A percentile compares a stretch with the other conserved stretches of the same genome.
phyloP scores from a whole-genome alignment of 768 basidiomycete species.

The Chlorophyllum brunneum region DNA sequence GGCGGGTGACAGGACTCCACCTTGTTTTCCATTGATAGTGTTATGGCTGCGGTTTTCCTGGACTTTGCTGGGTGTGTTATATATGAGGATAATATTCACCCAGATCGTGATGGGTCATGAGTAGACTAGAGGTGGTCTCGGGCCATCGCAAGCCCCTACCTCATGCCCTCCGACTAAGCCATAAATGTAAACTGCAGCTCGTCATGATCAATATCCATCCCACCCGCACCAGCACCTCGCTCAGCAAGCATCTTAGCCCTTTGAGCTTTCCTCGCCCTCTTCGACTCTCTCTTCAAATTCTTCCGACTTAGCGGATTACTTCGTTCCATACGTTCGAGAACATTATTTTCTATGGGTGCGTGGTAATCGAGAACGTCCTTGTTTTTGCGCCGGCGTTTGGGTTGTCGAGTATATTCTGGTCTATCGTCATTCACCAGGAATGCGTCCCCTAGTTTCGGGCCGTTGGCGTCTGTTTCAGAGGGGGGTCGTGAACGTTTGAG shows the following conservation, averaged over 20 bases:
- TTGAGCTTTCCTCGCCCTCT: constrained; percentile 54
- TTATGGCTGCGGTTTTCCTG: too few species aligned
- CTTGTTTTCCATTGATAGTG: too few species aligned
- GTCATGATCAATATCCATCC: constrained; percentile 48
- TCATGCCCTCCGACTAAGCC: constrained; percentile 21
- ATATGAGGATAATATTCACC: too few species aligned
- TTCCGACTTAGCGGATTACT: constrained; percentile 60
- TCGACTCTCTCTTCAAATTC: constrained; percentile 60
- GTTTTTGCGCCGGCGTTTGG: constrained; percentile 58
- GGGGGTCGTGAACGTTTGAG: constrained; percentile 38
- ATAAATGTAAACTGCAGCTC: constrained; percentile 47
- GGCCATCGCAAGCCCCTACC: neutral
- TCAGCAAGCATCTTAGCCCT: constrained; percentile 18
- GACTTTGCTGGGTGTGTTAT: too few species aligned
- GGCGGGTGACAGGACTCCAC: too few species aligned
- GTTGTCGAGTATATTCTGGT: constrained; percentile 33
- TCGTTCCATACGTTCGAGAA: constrained; percentile 40
- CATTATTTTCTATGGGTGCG: constrained; percentile 42
- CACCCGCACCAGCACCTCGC: constrained; percentile 16
- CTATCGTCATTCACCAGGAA: constrained; percentile 16
- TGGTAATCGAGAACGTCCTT: constrained; percentile 55
- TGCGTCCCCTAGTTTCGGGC: constrained; percentile 11
- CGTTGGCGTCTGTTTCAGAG: constrained; percentile 19
- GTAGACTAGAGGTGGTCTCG: too few species aligned
- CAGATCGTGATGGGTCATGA: too few species aligned